Base-by-base conservation (phyloP, 2,329 filamentous ascomycete genomes). In the Neobulgaria alba region DNA sequence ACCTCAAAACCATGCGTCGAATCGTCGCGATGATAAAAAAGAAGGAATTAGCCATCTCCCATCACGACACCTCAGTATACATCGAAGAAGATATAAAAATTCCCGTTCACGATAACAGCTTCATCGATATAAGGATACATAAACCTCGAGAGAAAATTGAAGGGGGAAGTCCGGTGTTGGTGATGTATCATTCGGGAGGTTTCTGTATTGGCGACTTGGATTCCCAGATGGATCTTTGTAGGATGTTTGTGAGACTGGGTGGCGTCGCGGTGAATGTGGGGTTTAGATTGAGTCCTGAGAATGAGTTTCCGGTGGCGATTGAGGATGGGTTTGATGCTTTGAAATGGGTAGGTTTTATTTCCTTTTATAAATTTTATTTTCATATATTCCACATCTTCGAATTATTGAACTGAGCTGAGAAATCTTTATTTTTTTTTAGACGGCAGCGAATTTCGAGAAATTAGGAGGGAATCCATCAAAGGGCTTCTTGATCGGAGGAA, bases 401-500 rank as follows among this genome's bases (percentile, higher is more conserved):
- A n/a, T n/a, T n/a, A n/a, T n/a, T n/a, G n/a, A n/a, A n/a, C n/a
- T n/a, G n/a, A n/a, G 21, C 20, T 26, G 29, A 29, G 14, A 34
- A 18, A 2, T 38, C 49, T 26, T 26, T 7, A 7, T 26, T 7
- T 7, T 26, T 26, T 12, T 7, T 7, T 51, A 55, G 37, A 47
- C 46, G 12, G 61, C 61, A 10, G 46, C 57, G 10, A 65, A 71
- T 41, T 64, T 67, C 14, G 26, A 52, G 15, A 39, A 56, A 2
- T 49, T 70, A 3, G 61, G 59, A 5, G 64, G 64, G 8, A 61
- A 71, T 41, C 61, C 65, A 0, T 53, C 57, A 4, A 57, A 58
- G 10, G 70, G 68, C 0, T 72, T 74, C 45, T 45, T 74, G n/a
- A 42, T 72, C 10, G 68, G 68, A 12, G 71, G 71, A 1, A 61